Evolutionary conservation across 1,284 basidiomycete genomes (phyloP), one percentile per base, ranked within the genome.

Genomic region (Boletellus sp.): DNA sequence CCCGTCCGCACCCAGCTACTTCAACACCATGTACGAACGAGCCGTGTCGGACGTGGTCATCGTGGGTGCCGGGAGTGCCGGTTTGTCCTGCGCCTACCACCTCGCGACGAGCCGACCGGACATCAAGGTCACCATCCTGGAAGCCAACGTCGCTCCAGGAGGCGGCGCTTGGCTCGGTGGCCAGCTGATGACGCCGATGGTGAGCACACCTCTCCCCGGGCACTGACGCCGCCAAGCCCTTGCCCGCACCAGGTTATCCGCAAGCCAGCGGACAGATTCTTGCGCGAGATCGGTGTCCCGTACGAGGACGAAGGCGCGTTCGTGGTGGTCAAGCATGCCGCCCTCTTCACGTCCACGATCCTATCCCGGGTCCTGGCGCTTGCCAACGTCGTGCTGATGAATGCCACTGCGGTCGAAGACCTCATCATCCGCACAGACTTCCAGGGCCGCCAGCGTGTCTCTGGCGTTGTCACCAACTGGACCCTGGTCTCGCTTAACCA

Each of bases 401-500:
- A 88, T 66, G 84, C 85, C 13, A 88, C 84, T 4, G 80, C 84
- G 8, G 84, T 87, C 23, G 85, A 89, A 63, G 87, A 89, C 61
- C 74, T 89, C 47, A 81, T 89, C 64, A 76, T 86, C 45, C 79
- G 78, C 54, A 70, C 73, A 37, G 84, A 86, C 66, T 75, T 72
- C 56, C 66, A 72, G 48, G 77, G 76, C 17, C 64, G 69, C 43
- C 82, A 87, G 60, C 81, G 88, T 42, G 80, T 91, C 38, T 78
- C 84, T n/a, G 90, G 88, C 30, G 87, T 91, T 22, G 88, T 91
- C 5, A 87, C 85, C 45, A 91, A 92, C 75, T 92, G 85, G 85
- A 90, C 86, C 21, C 77, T 90, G 43, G 87, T 91, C 46, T 79
- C 85, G 13, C 77, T 91, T 48, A 88, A 89, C 68, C 87, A 91